Evolutionary conservation across 768 basidiomycete genomes (phyloP), one percentile per base, ranked within the genome.

Genomic region (Pleurotus cornucopiae): DNA sequence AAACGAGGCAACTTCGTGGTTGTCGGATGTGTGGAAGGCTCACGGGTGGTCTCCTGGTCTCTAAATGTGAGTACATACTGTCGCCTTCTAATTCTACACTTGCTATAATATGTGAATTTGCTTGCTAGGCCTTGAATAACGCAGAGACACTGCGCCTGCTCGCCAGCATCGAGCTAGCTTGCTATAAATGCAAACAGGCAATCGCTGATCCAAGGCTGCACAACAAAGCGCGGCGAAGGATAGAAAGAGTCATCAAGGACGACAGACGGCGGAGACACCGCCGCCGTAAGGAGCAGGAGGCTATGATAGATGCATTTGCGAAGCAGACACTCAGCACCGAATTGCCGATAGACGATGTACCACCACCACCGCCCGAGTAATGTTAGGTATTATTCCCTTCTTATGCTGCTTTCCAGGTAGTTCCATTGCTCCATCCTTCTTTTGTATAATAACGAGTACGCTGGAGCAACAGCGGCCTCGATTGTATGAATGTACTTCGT

Each of bases 1-100:
- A 89, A 89, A 70, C 81, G 91, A 60, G 91, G 91, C 52, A 92
- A 91, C 67, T 93, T 93, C 64, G 85, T 93, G 18, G 89, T 93
- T 23, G 81, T 93, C 54, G 86, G 88, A 43, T 88, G 86, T 55
- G 83, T 93, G 18, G 88, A 92, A 57, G 84, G 83, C 18, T 66
- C 76, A 40, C 82, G 80, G 41, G 90, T 93, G 40, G 75, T 92
- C 30, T 92, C 91, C 12, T 93, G 90, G 89, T 92, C 91, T 26
- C 67, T 92, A 57, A 91, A 92, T 64, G 90, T 90, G 62, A 55
- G 84, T 66, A n/a, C n/a, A 38, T 49, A 38, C 11, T 4, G 30
- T 37, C 46, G 58, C n/a, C 44, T 45, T 23, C 54, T 47, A 34
- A 34, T 34, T 9, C 9, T 34, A 34, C 30, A 34, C 9, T 2